Base-by-base conservation (phyloP, 1,284 basidiomycete genomes). In the Leccinum brunneo-olivaceum region DNA sequence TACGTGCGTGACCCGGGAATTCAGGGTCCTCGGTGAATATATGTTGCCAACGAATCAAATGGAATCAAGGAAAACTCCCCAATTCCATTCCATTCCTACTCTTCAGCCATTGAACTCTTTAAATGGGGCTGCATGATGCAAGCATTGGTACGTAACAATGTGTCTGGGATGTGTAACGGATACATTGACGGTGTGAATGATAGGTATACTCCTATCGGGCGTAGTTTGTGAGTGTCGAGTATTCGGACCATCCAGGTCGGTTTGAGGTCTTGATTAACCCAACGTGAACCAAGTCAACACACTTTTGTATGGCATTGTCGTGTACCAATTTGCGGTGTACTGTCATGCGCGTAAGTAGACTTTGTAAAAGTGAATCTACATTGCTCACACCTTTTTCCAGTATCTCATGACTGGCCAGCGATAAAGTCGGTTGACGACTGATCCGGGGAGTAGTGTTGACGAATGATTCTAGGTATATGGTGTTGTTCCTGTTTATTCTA, bases 231-330 rank as follows among this genome's bases (percentile, higher is more conserved):
- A 49, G 66, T 52, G 7, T 28, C 12, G 1, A 7, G 11, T 4
- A 39, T 12, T 15, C 14, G 8, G 6, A 32, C 21, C 7, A 15
- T 27, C 5, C 9, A 21, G 12, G 3, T 14, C 5, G 3, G 16
- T 6, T 5, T 11, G 14, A 1, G 5, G 7, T 2, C 14, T 18
- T 24, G 4, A 24, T 33, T 33, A 21, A 43, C 7, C 24, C 20
- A 11, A 34, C 21, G 24, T 24, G 11, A 20, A 11, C 19, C 20
- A 39, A 73, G 72, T 75, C 50, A 76, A 76, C 47, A 76, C 73
- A 4, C 76, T 67, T 48, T 59, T 76, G 8, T 76, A 72, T 54
- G 73, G 74, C 2, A 59, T 76, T 23, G 73, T 73, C 49, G 65
- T 64, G 2, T 73, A 68, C 51, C 73, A 76, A 49, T 76, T 74